Evolutionary conservation across 352 stramenopile species (phyloP).

Genomic region (Pythium sp.): DNA sequence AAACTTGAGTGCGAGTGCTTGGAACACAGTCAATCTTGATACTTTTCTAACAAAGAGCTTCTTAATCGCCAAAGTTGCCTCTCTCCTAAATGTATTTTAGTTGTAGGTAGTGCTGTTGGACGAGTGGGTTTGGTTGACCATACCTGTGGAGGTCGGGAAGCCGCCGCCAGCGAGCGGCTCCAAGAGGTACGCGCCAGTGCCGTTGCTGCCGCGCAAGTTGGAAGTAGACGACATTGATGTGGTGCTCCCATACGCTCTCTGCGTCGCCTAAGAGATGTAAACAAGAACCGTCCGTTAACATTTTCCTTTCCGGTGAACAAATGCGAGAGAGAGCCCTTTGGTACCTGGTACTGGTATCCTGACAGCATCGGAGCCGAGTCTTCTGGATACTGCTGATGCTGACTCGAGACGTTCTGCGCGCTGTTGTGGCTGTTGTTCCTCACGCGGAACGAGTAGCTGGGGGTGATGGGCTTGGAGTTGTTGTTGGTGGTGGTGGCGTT

Average conservation of each 20-base stretch:
- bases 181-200: conserved; percentile 40
- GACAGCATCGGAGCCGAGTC: conserved; percentile 52
- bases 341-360: conserved; percentile 67
- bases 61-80: neutral
- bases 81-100: conserved; percentile 6
- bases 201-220: conserved; percentile 46
- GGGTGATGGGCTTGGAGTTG: conserved; percentile 35
- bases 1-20: neutral
- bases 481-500: conserved; percentile 25
- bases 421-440: conserved; percentile 33
- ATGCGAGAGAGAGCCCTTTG: neutral
- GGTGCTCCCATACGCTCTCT: conserved; percentile 37
- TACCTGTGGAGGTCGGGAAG: conserved; percentile 34
- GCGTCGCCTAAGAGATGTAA: conserved; percentile 29
- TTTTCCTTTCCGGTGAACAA: neutral
- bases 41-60: neutral
- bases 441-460: conserved; percentile 36
- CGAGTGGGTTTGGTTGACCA: neutral
- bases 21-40: neutral
- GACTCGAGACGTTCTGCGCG: conserved; percentile 15
- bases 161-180: conserved; percentile 39
- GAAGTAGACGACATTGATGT: conserved; percentile 27
- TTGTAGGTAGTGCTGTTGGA: conserved; percentile 8
- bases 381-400: conserved; percentile 37
- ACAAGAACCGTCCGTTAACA: neutral